phyloP scores from a whole-genome alignment of 1,284 basidiomycete genomes.

The Neolentinus lepideus region DNA sequence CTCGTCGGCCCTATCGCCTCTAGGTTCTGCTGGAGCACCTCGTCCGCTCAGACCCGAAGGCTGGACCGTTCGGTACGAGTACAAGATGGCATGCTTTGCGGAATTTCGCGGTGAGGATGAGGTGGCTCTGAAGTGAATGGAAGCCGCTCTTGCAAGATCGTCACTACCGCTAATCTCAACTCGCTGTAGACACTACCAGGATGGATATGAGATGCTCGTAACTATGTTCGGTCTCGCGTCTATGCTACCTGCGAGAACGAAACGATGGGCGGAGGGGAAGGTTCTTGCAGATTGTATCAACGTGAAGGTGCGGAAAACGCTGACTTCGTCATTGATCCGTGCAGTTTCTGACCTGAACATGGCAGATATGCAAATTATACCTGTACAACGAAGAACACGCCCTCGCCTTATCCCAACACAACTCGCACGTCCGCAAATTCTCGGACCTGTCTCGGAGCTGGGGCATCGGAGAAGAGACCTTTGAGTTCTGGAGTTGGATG shows the following conservation, averaged over 20 bases:
- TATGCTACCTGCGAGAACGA: conserved; percentile 85
- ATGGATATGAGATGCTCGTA: conserved; percentile 76
- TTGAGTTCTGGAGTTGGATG: conserved; percentile 97
- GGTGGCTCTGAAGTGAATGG: conserved; percentile 72
- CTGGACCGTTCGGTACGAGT: conserved; percentile 95
- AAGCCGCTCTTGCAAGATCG: not conserved
- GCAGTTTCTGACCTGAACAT: not conserved
- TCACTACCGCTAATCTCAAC: not conserved
- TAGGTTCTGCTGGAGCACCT: conserved; percentile 33
- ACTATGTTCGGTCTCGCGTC: conserved; percentile 86
- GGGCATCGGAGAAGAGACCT: conserved; percentile 97
- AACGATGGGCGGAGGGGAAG: conserved; percentile 97
- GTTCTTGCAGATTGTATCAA: conserved; percentile 91
- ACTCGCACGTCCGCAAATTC: conserved; percentile 79
- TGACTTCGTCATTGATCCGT: not conserved
- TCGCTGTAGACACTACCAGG: conserved; percentile 75
- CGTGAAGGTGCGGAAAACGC: conserved; percentile 58
- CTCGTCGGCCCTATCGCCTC: conserved; percentile 28
- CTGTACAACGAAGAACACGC: conserved; percentile 83
- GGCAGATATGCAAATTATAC: conserved; percentile 79
- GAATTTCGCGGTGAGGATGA: conserved; percentile 91
- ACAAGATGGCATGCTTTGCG: conserved; percentile 94
- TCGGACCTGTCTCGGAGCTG: conserved; percentile 86
- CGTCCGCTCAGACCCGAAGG: conserved; percentile 77
- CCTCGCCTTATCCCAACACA: conserved; percentile 75